Evolutionary conservation across 495 filamentous ascomycete species (phyloP), one percentile per base, ranked within the genome.

Genomic region (Penicillium bovifimosum): DNA sequence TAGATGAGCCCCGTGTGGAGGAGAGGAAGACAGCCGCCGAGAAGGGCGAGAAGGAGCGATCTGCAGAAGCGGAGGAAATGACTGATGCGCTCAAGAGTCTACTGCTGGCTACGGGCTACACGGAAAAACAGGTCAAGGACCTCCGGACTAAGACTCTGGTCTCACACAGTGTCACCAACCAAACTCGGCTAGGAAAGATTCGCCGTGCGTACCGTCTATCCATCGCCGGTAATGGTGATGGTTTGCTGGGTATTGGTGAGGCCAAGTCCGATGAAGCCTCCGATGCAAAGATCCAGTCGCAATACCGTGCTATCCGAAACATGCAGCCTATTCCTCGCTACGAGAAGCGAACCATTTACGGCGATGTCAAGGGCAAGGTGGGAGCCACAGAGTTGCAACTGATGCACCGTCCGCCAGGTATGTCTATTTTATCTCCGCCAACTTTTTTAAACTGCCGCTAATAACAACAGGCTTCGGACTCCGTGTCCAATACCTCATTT

Each of bases 101-200:
- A 52, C 81, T 86, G 66, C 73, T 80, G 72, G 75, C 80, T 52
- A 91, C 86, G 20, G 89, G 90, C 47, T 77, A 88, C 69, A 74
- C 66, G 9, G 59, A 77, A 52, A 48, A 70, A 7, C 64, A 87
- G 34, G 81, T 96, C 41, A 39, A 69, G 10, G 36, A 56, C 1
- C 67, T 88, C 44, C 69, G 73, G 20, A 67, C 75, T 18, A 93
- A 90, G 75, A 70, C 72, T 10, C 62, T 98, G 24, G 87, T 95
- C 17, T 47, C 52, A 3, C 86, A 91, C 60, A 65, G 65, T 1
- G 95, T 99, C 40, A 73, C 79, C 53, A 99, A 99, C 70, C 91
- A 96, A 79, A 97, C 95, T 27, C 87, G 90, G 74, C 81, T 99
- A 70, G 93, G 93, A 59, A 99, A 96, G 80, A 82, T 97, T 47